Conservation (phyloP, 208 protist genomes). For the Chromosphaera perkinsii region DNA sequence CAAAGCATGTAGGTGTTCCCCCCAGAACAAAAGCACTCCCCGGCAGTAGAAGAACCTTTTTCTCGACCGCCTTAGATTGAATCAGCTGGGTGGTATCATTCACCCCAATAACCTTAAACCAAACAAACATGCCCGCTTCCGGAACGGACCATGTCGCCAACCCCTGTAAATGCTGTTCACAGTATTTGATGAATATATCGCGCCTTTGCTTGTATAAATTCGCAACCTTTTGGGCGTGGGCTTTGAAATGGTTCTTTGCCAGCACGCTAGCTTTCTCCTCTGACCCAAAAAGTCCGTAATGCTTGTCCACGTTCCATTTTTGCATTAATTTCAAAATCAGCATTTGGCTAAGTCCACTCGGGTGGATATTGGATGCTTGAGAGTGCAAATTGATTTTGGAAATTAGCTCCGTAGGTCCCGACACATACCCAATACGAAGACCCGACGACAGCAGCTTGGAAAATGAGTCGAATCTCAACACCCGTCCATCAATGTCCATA, state of each 20-base stretch:
- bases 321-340: not conserved
- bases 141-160: slow-evolving; percentile 7
- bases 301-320: too few species aligned
- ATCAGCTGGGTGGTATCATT: slow-evolving; percentile 15
- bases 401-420: slow-evolving; percentile 40
- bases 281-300: not conserved
- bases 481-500: slow-evolving; percentile 58
- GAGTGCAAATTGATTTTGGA: slow-evolving; percentile 35
- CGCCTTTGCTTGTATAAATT: slow-evolving; percentile 43
- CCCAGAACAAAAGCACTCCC: slow-evolving; percentile 6
- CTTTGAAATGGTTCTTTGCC: slow-evolving; percentile 38
- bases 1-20: not conserved
- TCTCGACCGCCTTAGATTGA: slow-evolving; percentile 3
- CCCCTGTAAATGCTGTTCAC: slow-evolving; percentile 42
- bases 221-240: slow-evolving; percentile 42
- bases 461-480: slow-evolving; percentile 67
- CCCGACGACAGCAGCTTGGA: slow-evolving; percentile 59
- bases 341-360: slow-evolving; percentile 42
- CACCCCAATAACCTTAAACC: slow-evolving; percentile 18
- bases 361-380: slow-evolving; percentile 48
- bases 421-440: slow-evolving; percentile 53
- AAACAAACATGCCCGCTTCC: slow-evolving; percentile 29
- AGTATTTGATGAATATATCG: slow-evolving; percentile 33
- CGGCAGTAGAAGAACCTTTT: slow-evolving; percentile 11
- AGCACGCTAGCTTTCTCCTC: slow-evolving; percentile 28